Evolutionary conservation across 306 rosid species (phyloP).

Genomic region (Trichosanthes truncata): DNA sequence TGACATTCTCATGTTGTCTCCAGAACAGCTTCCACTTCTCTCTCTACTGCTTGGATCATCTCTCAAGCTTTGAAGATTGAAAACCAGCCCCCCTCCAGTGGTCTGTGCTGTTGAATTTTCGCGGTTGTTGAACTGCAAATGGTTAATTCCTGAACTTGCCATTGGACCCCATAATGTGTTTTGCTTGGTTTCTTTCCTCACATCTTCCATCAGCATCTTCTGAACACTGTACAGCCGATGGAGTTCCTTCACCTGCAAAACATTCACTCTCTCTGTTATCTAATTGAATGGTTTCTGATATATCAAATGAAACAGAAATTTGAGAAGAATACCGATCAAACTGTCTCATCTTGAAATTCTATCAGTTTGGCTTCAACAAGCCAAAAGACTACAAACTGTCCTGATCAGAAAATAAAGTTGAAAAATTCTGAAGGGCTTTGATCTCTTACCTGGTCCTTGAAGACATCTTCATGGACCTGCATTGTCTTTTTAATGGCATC

Average conservation of each 20-base stretch:
- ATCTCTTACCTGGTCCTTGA: conserved; percentile 67
- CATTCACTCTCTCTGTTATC: not conserved
- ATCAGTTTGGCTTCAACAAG: not conserved
- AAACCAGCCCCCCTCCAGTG: conserved; percentile 19
- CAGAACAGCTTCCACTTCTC: conserved; percentile 73
- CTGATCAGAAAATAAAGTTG: too few species aligned
- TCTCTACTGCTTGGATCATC: conserved; percentile 51
- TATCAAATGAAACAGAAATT: not conserved
- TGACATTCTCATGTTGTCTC: conserved; percentile 36
- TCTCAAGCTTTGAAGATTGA: conserved; percentile 35
- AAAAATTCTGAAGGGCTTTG: not conserved
- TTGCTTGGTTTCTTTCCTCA: conserved; percentile 34
- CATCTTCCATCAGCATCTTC: conserved; percentile 64
- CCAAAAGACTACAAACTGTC: too few species aligned
- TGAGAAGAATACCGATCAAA: not conserved
- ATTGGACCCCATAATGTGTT: conserved; percentile 11
- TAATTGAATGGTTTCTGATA: too few species aligned
- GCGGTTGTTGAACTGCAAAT: conserved; percentile 25
- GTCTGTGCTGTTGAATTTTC: conserved; percentile 10
- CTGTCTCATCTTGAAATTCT: not conserved
- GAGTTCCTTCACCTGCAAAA: conserved; percentile 68
- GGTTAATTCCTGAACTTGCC: conserved; percentile 16
- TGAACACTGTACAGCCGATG: conserved; percentile 73
- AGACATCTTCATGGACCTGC: conserved; percentile 78
- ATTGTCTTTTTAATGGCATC: conserved; percentile 71